Percentiles rank a stretch among this genome's conserved stretches.
phyloP scores from a whole-genome alignment of 495 filamentous ascomycete genomes.

The Aspergillus biplanus region DNA sequence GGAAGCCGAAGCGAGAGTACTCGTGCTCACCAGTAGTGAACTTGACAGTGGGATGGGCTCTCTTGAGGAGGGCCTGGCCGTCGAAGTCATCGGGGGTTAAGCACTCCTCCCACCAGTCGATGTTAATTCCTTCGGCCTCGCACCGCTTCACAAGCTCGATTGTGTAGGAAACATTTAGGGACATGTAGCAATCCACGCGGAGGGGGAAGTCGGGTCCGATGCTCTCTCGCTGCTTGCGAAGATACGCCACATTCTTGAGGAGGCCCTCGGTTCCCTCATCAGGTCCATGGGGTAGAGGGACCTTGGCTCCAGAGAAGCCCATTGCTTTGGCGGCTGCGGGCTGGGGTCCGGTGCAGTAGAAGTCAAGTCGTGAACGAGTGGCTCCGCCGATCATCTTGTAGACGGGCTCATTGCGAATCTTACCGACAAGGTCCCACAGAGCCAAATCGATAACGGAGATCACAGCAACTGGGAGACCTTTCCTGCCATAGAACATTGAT shows the following conservation, averaged over 20 bases:
- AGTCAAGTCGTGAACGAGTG: conserved; percentile 77
- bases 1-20: conserved; percentile 90
- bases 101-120: conserved; percentile 97
- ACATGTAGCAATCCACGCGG: conserved; percentile 97
- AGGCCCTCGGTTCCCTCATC: conserved; percentile 81
- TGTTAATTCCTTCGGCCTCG: conserved; percentile 76
- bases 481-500: conserved; percentile 94
- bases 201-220: conserved; percentile 90
- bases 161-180: conserved; percentile 86
- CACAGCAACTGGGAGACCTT: conserved; percentile 84
- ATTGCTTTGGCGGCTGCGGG: conserved; percentile 75
- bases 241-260: conserved; percentile 85
- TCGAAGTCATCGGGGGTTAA: conserved; percentile 88
- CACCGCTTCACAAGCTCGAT: conserved; percentile 85
- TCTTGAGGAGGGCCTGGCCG: conserved; percentile 84
- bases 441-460: conserved; percentile 94
- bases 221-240: conserved; percentile 78
- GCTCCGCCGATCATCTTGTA: conserved; percentile 92
- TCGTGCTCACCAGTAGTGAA: conserved; percentile 97
- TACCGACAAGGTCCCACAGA: conserved; percentile 88
- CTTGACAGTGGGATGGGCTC: conserved; percentile 84
- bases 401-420: conserved; percentile 87
- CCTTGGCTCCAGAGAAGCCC: conserved; percentile 89
- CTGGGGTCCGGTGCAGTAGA: conserved; percentile 93
- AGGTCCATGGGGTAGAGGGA: conserved; percentile 84